Conservation (phyloP, 345 rosid species). For the Populus deltoides region DNA sequence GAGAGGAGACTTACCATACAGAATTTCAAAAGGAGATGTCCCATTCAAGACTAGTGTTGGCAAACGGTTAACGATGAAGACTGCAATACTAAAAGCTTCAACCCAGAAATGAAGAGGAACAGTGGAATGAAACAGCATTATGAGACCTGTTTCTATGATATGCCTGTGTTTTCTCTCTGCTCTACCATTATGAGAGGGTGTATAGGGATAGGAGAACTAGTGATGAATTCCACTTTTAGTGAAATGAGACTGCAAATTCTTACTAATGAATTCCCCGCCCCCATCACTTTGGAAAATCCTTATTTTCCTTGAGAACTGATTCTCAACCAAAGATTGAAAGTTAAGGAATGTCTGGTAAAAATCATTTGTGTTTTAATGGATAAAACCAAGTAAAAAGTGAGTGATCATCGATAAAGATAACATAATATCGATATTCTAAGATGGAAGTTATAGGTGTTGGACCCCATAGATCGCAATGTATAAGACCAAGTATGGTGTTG, state of each 20-base stretch:
- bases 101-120: too few relatives aligned
- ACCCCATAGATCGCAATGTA: not conserved
- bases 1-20: not conserved
- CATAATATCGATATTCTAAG: not conserved
- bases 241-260: too few relatives aligned
- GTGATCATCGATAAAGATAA: not conserved
- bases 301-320: not conserved
- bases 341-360: not conserved
- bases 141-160: too few relatives aligned
- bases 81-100: too few relatives aligned
- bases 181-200: too few relatives aligned
- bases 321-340: not conserved
- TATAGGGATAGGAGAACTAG: too few relatives aligned
- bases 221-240: too few relatives aligned
- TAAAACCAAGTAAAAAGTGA: not conserved
- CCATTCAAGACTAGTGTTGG: not conserved
- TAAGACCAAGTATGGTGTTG: not conserved
- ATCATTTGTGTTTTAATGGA: not conserved
- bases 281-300: conserved; percentile 11
- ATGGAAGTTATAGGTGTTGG: not conserved
- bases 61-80: not conserved
- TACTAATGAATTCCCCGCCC: too few relatives aligned
- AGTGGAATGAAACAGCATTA: too few relatives aligned
- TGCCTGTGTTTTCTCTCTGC: too few relatives aligned
- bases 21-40: not conserved